Evolutionary conservation across 1,139 yeast genomes (phyloP).

Genomic region (Hansenula sp.): DNA sequence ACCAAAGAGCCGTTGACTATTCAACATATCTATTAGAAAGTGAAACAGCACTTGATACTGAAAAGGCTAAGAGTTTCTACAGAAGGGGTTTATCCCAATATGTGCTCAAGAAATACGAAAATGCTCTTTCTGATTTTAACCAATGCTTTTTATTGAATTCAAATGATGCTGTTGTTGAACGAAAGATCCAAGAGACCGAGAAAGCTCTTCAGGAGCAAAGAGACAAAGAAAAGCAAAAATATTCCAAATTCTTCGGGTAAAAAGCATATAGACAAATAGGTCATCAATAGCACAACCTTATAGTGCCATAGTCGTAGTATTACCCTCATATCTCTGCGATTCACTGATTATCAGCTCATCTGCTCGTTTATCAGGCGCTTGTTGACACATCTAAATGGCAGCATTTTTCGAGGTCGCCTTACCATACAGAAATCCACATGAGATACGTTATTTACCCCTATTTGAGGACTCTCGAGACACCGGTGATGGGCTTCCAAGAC

Average conservation of each 20-base stretch:
- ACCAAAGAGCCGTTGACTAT: constrained; percentile 44
- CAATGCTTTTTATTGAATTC: constrained; percentile 44
- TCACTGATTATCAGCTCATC: too few relatives aligned
- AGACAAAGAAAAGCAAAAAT: constrained; percentile 46
- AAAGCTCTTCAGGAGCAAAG: constrained; percentile 37
- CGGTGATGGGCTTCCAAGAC: too few relatives aligned
- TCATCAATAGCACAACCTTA: too few relatives aligned
- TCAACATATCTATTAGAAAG: constrained; percentile 53
- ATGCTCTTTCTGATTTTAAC: constrained; percentile 44
- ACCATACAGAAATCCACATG: background rate
- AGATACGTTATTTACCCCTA: too few relatives aligned
- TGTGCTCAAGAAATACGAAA: constrained; percentile 42
- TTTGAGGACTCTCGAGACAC: too few relatives aligned
- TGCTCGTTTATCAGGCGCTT: too few relatives aligned
- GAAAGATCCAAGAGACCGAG: constrained; percentile 40
- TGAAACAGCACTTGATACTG: constrained; percentile 34
- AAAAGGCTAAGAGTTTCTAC: constrained; percentile 59
- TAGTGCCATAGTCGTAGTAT: too few relatives aligned
- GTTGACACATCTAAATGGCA: background rate
- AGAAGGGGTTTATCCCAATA: constrained; percentile 53
- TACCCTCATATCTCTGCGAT: too few relatives aligned
- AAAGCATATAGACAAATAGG: background rate
- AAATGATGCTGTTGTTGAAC: constrained; percentile 44
- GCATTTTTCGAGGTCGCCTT: background rate
- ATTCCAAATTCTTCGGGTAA: constrained; percentile 51